Evolutionary conservation across 1,284 basidiomycete species (phyloP).

Genomic region (Pascua guehoae): DNA sequence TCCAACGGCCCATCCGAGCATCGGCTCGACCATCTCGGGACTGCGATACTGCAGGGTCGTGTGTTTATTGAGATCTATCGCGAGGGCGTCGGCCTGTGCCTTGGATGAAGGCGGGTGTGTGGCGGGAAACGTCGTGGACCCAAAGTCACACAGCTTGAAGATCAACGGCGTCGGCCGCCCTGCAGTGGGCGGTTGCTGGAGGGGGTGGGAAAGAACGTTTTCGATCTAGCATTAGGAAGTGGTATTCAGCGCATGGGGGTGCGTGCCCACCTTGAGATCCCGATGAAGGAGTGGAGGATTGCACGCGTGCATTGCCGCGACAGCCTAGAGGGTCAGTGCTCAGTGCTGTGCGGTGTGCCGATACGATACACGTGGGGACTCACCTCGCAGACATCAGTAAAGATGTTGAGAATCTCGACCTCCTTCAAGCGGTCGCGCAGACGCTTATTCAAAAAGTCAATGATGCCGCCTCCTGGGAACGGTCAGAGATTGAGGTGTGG

Average conservation of each 20-base stretch:
- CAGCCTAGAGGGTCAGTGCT: constrained; percentile 51
- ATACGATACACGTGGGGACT: constrained; percentile 10
- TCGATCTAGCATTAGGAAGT: constrained; percentile 63
- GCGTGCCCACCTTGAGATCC: constrained; percentile 78
- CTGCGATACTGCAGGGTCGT: constrained; percentile 94
- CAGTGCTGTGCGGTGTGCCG: not conserved
- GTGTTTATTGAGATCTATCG: constrained; percentile 87
- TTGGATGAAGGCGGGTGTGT: constrained; percentile 65
- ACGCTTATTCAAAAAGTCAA: constrained; percentile 98
- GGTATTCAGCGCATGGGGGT: not conserved
- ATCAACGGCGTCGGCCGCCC: constrained; percentile 53
- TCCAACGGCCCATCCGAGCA: constrained; percentile 46
- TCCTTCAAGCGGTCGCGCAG: constrained; percentile 90
- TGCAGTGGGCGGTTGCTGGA: constrained; percentile 53
- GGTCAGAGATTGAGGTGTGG: not conserved
- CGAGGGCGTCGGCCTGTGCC: constrained; percentile 78
- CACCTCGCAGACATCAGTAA: constrained; percentile 84
- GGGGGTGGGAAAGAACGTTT: constrained; percentile 70
- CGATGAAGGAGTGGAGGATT: constrained; percentile 83
- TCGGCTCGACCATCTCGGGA: constrained; percentile 91
- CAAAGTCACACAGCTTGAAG: constrained; percentile 98
- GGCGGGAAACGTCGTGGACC: constrained; percentile 77
- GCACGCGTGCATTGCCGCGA: constrained; percentile 93
- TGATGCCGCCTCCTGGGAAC: constrained; percentile 82
- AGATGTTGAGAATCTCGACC: constrained; percentile 94